Percentiles rank a stretch among this genome's conserved stretches.
Conservation (phyloP, 208 protist species). For the Trypanosoma vivax region DNA sequence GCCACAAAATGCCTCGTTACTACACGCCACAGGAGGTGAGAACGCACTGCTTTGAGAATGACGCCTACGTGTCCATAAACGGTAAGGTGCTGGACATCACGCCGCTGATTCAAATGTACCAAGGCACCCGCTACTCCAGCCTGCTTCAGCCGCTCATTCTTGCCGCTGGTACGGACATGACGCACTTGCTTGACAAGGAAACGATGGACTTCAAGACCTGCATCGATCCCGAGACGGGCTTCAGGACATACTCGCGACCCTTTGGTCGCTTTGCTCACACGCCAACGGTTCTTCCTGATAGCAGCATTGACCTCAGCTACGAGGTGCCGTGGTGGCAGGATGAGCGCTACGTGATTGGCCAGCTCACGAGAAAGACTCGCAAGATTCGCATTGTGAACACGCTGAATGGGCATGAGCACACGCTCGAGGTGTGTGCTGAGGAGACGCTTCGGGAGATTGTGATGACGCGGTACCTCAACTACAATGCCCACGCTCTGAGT, state of each 20-base stretch:
- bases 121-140: conserved; percentile 38
- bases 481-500: conserved; percentile 88
- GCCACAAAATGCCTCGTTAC: conserved; percentile 52
- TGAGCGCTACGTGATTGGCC: conserved; percentile 72
- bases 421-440: conserved; percentile 89
- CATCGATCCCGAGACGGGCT: conserved; percentile 78
- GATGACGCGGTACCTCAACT: conserved; percentile 73
- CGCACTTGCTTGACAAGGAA: conserved; percentile 86
- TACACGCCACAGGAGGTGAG: conserved; percentile 88
- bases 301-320: conserved; percentile 75
- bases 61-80: conserved; percentile 86
- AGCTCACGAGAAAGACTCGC: conserved; percentile 82
- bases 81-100: conserved; percentile 89
- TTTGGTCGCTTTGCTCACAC: conserved; percentile 86
- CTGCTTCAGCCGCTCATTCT: conserved; percentile 74
- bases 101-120: conserved; percentile 68
- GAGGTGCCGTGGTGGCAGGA: conserved; percentile 91
- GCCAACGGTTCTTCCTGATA: conserved; percentile 76
- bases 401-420: conserved; percentile 79
- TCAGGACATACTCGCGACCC: conserved; percentile 83
- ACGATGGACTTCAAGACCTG: conserved; percentile 74
- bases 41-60: conserved; percentile 81
- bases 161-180: conserved; percentile 85
- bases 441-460: conserved; percentile 89
- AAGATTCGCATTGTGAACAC: conserved; percentile 90